Base-by-base conservation (phyloP, 2,329 filamentous ascomycete species). In the Colletotrichum sidae region DNA sequence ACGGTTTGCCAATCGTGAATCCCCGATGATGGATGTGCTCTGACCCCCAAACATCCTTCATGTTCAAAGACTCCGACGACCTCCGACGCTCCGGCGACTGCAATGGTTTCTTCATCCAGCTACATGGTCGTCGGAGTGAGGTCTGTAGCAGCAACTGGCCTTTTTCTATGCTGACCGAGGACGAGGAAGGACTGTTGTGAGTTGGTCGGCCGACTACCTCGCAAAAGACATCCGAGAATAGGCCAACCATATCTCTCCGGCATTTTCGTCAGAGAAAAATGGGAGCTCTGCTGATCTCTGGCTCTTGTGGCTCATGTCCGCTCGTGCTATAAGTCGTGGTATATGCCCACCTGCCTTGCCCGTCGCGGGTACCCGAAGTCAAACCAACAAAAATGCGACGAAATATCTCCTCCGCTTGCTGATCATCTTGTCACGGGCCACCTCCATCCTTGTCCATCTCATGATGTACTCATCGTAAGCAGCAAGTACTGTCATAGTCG, bases 351-450 rank as follows among this genome's bases (percentile, higher is more conserved):
- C 46, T 55, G 51, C 61, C 50, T 50, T 38, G 55, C 50, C 61
- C 61, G 49, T 44, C 44, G 46, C 51, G 51, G 56, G 45, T 45
- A 45, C 49, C 51, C 9, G 39, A 52, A 61, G 45, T 55, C 45
- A 60, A 65, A 55, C 3, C 25, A 25, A 25, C 25, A 25, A 60
- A 45, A 56, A 65, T 56, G 47, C 58, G 58, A 62, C 55, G 61
- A 61, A 42, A 58, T 25, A 39, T 56, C 25, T 17, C 41, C 47
- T 61, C 46, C 57, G 62, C 46, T 11, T 38, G 41, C 15, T 44
- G 46, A 56, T 51, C 44, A 35, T 15, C 13, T 49, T 38, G 17
- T 61, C 51, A 37, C 39, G 58, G 45, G 51, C 57, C 57, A 55
- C 50, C 15, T 12, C 4, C 13, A 42, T 25, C 57, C 57, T 45